phyloP scores from a whole-genome alignment of 495 filamentous ascomycete species.

The Neurospora pannonica region DNA sequence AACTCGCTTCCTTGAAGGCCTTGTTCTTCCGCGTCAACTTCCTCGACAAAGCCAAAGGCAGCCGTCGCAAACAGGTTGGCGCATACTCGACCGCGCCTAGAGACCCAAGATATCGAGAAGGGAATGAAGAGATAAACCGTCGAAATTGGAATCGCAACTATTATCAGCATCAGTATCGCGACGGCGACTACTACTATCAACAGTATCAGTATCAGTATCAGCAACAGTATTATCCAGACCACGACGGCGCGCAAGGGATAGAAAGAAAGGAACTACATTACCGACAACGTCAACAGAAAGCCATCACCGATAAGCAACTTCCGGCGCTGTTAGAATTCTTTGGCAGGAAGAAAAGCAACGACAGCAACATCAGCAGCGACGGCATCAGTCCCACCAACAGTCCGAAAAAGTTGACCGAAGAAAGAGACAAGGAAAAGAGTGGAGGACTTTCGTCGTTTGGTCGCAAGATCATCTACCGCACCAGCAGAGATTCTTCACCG shows the following conservation, averaged over 20 bases:
- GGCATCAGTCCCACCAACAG: not conserved
- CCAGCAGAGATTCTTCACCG: slow-evolving; percentile 1
- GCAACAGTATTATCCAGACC: not conserved
- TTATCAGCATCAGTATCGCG: not conserved
- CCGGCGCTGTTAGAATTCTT: slow-evolving; percentile 8
- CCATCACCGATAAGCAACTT: slow-evolving; percentile 13
- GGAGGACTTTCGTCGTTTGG: not conserved
- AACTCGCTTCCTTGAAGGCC: slow-evolving; percentile 6
- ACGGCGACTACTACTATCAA: not conserved
- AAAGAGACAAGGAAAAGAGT: slow-evolving; percentile 2
- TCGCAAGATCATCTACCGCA: not conserved
- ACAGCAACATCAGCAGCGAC: not conserved
- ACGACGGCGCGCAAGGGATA: not conserved
- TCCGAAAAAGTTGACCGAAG: not conserved
- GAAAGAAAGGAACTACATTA: not conserved
- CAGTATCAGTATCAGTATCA: not conserved
- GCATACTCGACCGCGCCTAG: not conserved
- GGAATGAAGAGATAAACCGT: not conserved
- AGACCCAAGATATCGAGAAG: not conserved
- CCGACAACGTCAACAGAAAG: slow-evolving; percentile 5
- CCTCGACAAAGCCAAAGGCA: not conserved
- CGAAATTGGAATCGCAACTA: not conserved
- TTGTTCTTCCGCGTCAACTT: slow-evolving; percentile 5
- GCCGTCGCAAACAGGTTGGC: not conserved
- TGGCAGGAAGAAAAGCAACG: not conserved